Evolutionary conservation across 805 yeast species (phyloP), one percentile per base, ranked within the genome.

Genomic region (Myxozyma geophila): DNA sequence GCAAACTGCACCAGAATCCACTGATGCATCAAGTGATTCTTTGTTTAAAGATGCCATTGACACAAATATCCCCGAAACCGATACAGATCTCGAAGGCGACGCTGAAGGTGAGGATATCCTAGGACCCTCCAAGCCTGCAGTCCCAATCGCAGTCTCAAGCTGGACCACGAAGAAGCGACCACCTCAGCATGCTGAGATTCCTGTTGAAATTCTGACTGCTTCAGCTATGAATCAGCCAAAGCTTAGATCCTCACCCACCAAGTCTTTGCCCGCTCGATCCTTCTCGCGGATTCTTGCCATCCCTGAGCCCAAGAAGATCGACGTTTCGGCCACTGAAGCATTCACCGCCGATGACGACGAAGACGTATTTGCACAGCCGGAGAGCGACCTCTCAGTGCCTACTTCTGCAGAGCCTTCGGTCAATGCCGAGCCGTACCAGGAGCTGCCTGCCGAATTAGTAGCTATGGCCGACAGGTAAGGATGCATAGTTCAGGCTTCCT

Each of bases 371-470:
- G 58, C 41, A 10, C 15, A 35, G 37, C 50, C 58, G 19, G 41
- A 48, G 10, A n/a, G 50, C 7, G 60, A 44, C 12, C 15, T 21
- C 9, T 19, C 58, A 13, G 7, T 5, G 13, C 39, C 52, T 48
- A 4, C 49, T 36, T 9, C 51, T 37, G 51, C 55, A 21, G 61
- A 49, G 15, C 23, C 17, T 6, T 53, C 46, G 8, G 53, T 7
- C 1, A 15, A 40, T 19, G 17, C 41, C 7, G 60, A 46, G 9
- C 35, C n/a, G 10, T 64, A 64, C 37, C 53, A 41, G 10, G 67
- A 63, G 15, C 54, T 66, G 8, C 69, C 69, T 7, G 58, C 59
- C n/a, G 69, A 66, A 37, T 55, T 66, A 1, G 21, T 64, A 3
- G 36, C 61, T 1, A 47, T 66, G 63, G 62, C 69, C 13, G 64